phyloP scores from a whole-genome alignment of 2,329 filamentous ascomycete genomes.

The Ophiostoma angusticollis region DNA sequence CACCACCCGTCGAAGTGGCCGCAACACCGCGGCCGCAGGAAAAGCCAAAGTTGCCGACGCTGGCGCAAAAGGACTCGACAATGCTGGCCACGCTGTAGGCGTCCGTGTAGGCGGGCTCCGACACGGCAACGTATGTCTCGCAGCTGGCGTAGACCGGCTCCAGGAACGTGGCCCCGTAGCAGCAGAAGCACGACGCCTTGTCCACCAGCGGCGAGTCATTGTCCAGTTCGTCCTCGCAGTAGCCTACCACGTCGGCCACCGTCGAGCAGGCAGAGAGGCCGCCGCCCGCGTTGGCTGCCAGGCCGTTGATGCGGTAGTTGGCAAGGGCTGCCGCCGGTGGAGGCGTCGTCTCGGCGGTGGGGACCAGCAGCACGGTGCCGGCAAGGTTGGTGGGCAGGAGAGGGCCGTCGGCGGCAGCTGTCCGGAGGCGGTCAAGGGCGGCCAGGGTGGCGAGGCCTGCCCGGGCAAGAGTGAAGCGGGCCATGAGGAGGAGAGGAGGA shows the following conservation, averaged over 20 bases:
- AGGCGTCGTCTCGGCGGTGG: too few relatives aligned
- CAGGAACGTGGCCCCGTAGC: constrained; percentile 9
- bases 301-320: too few relatives aligned
- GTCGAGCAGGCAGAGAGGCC: constrained; percentile 12
- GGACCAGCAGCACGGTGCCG: not conserved
- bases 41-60: constrained; percentile 4
- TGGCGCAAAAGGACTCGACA: constrained; percentile 6
- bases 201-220: constrained; percentile 4
- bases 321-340: too few relatives aligned
- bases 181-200: constrained; percentile 17
- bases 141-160: constrained; percentile 15
- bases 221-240: constrained; percentile 11
- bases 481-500: not conserved
- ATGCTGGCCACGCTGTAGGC: constrained; percentile 8
- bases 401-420: constrained; percentile 1
- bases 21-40: constrained; percentile 1
- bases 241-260: constrained; percentile 10
- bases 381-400: not conserved
- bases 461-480: constrained; percentile 2
- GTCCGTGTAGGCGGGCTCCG: constrained; percentile 5
- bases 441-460: too few relatives aligned
- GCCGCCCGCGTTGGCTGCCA: too few relatives aligned
- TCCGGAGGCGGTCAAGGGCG: constrained; percentile 1
- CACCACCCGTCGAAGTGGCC: constrained; percentile 4
- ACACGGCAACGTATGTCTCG: constrained; percentile 14